Conservation (phyloP, 208 protist species). For the Trichomonas vaginalis region DNA sequence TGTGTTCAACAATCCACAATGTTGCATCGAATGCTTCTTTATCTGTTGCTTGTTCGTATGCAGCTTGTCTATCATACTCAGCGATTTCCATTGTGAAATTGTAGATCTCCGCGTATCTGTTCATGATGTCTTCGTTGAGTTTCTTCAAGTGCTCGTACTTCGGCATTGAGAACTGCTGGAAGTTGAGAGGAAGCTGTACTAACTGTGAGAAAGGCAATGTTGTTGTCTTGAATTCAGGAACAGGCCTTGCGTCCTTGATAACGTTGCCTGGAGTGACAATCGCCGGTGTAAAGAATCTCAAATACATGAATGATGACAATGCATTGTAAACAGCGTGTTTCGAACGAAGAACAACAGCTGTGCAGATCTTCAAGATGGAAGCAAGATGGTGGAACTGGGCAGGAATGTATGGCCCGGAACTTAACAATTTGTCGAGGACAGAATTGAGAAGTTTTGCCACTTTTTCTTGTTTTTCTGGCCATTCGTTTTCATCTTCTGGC, state of each 20-base stretch:
- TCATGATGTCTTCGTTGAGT: neutral
- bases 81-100: neutral
- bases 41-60: neutral
- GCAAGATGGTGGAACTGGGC: neutral
- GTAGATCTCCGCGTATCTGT: neutral
- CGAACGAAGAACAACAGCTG: neutral
- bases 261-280: neutral
- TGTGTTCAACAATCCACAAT: neutral
- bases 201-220: neutral
- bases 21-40: neutral
- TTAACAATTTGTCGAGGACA: neutral
- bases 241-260: neutral
- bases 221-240: neutral
- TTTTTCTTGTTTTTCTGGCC: neutral
- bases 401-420: neutral
- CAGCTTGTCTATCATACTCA: neutral
- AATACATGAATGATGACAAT: neutral
- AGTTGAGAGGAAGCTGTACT: neutral
- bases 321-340: constrained; percentile 1
- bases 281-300: neutral
- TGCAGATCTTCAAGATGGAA: neutral
- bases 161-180: neutral
- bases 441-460: neutral
- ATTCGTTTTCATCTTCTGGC: neutral
- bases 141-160: neutral